phyloP scores from a whole-genome alignment of 805 yeast species.

The Blastobotrys mokoenaii region DNA sequence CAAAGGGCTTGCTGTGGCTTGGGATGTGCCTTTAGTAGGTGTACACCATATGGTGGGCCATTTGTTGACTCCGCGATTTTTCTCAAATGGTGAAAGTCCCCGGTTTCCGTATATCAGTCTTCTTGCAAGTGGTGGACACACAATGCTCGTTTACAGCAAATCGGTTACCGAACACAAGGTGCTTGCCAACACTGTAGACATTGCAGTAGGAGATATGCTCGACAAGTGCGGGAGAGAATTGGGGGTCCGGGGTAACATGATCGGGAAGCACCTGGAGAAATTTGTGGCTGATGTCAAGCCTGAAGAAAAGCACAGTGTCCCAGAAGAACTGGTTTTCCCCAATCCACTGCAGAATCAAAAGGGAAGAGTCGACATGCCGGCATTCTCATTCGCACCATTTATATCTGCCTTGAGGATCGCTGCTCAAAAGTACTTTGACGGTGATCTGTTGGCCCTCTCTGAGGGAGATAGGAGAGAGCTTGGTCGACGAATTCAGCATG shows the following conservation, averaged over 20 bases:
- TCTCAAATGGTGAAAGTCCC: slow-evolving; percentile 45
- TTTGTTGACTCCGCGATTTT: slow-evolving; percentile 55
- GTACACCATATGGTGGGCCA: slow-evolving; percentile 98
- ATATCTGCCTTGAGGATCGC: slow-evolving; percentile 38
- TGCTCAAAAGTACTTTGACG: slow-evolving; percentile 10
- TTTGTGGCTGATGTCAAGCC: slow-evolving; percentile 29
- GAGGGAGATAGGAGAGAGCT: slow-evolving; percentile 11
- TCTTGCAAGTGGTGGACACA: slow-evolving; percentile 90
- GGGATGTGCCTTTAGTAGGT: slow-evolving; percentile 72
- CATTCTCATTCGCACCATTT: slow-evolving; percentile 76
- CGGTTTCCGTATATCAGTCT: slow-evolving; percentile 68
- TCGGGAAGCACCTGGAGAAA: slow-evolving; percentile 73
- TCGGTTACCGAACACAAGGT: slow-evolving; percentile 61
- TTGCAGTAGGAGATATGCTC: slow-evolving; percentile 87
- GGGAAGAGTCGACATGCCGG: slow-evolving; percentile 36
- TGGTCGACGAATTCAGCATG: slow-evolving; percentile 40
- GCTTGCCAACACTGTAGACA: slow-evolving; percentile 67
- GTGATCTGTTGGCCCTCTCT: slow-evolving; percentile 6
- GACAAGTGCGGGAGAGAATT: slow-evolving; percentile 87
- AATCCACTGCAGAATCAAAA: slow-evolving; percentile 46
- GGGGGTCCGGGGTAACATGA: slow-evolving; percentile 74
- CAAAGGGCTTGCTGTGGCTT: slow-evolving; percentile 74
- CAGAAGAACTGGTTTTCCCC: slow-evolving; percentile 28
- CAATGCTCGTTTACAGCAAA: slow-evolving; percentile 67
- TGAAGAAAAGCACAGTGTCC: slow-evolving; percentile 1